Evolutionary conservation across 208 protist species (phyloP).

Genomic region (Trypanosoma vivax): DNA sequence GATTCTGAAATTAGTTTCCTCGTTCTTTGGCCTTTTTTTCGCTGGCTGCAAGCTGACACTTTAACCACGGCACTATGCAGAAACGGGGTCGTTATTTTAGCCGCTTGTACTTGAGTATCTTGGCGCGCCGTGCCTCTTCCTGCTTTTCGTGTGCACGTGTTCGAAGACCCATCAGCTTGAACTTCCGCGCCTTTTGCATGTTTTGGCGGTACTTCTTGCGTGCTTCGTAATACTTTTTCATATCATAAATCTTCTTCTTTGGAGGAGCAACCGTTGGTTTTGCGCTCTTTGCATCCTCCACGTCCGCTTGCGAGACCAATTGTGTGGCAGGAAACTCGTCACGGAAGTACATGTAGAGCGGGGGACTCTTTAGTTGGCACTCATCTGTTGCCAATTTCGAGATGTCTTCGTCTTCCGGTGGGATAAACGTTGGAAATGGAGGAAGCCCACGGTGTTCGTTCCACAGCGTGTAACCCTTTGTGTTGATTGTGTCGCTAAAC

Average conservation of each 20-base stretch:
- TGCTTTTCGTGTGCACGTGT: slow-evolving; percentile 88
- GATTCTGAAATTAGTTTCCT: no score
- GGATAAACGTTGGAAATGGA: slow-evolving; percentile 89
- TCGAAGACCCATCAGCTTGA: slow-evolving; percentile 76
- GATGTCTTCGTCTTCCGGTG: slow-evolving; percentile 73
- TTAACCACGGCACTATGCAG: no score
- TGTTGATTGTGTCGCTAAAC: slow-evolving; percentile 89
- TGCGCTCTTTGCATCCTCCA: slow-evolving; percentile 86
- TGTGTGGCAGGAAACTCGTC: slow-evolving; percentile 78
- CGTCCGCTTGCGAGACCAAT: slow-evolving; percentile 85
- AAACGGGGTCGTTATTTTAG: slow-evolving; percentile 76
- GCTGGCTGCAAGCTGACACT: no score
- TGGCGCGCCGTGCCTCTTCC: slow-evolving; percentile 78
- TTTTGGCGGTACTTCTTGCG: slow-evolving; percentile 84
- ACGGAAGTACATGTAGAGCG: slow-evolving; percentile 87
- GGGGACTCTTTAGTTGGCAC: slow-evolving; percentile 82
- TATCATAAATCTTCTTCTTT: slow-evolving; percentile 90
- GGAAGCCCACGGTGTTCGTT: slow-evolving; percentile 86
- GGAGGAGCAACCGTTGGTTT: slow-evolving; percentile 64
- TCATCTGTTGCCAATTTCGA: slow-evolving; percentile 84
- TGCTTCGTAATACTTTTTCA: slow-evolving; percentile 86
- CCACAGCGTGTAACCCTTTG: slow-evolving; percentile 88
- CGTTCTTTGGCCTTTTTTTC: no score
- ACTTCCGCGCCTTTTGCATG: slow-evolving; percentile 80
- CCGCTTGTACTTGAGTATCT: slow-evolving; percentile 83